Evolutionary conservation across 495 filamentous ascomycete genomes (phyloP).

Genomic region (Stereocaulon alpinum): DNA sequence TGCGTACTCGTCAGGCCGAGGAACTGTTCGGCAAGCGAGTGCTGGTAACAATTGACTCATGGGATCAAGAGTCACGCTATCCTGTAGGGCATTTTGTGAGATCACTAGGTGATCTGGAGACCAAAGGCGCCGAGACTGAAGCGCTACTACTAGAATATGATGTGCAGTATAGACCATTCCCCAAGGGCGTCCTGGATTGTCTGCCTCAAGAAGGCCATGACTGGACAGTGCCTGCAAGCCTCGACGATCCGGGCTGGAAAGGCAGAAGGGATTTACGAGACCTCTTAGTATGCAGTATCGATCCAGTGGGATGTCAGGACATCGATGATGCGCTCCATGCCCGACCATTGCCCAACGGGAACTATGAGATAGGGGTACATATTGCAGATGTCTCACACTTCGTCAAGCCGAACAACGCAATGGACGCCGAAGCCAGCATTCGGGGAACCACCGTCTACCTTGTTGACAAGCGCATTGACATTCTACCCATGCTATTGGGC

Average conservation of each 20-base stretch:
- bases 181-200: constrained; percentile 88
- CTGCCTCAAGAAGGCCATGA: constrained; percentile 84
- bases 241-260: constrained; percentile 73
- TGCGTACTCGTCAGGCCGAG: constrained; percentile 79
- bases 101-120: constrained; percentile 85
- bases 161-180: constrained; percentile 95
- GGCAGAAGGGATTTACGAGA: constrained; percentile 73
- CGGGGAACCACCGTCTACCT: constrained; percentile 95
- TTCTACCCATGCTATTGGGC: constrained; percentile 90
- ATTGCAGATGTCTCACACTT: constrained; percentile 98
- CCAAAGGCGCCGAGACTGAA: constrained; percentile 92
- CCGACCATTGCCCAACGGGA: constrained; percentile 73
- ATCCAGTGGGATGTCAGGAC: constrained; percentile 91
- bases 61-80: constrained; percentile 87
- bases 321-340: constrained; percentile 97
- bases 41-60: constrained; percentile 89
- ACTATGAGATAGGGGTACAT: constrained; percentile 95
- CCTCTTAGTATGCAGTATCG: constrained; percentile 91
- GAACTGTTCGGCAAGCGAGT: constrained; percentile 85
- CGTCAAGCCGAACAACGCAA: constrained; percentile 91
- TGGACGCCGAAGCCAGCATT: constrained; percentile 89
- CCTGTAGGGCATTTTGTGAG: constrained; percentile 90
- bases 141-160: constrained; percentile 90
- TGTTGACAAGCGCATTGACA: constrained; percentile 98
- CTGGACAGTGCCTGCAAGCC: constrained; percentile 76